Evolutionary conservation across 2,329 filamentous ascomycete species (phyloP).

Genomic region (Colletotrichum costaricense): DNA sequence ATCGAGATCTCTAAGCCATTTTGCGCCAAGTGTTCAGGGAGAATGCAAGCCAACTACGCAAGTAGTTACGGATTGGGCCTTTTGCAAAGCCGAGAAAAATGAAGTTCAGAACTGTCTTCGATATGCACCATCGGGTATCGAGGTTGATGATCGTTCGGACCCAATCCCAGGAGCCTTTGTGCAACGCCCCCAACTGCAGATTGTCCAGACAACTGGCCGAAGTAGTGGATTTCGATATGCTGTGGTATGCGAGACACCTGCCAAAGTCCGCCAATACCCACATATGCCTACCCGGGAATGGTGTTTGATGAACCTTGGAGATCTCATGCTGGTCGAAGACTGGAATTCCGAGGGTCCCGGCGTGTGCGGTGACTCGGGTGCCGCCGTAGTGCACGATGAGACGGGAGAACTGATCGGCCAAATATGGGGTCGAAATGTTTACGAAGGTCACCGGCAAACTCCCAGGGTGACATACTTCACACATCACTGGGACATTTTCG

Average conservation of each 20-base stretch:
- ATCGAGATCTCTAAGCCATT: not conserved
- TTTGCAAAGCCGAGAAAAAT: not conserved
- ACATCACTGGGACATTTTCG: slow-evolving; percentile 5
- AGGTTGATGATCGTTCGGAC: not conserved
- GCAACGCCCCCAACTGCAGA: not conserved
- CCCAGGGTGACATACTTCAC: slow-evolving; percentile 9
- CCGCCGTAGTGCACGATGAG: not conserved
- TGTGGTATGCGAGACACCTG: slow-evolving; percentile 10
- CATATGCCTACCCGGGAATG: slow-evolving; percentile 2
- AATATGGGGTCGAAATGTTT: slow-evolving; percentile 11
- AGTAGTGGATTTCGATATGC: slow-evolving; percentile 1
- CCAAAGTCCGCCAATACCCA: not conserved
- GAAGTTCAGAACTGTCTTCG: not conserved
- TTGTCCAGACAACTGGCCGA: not conserved
- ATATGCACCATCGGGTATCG: not conserved
- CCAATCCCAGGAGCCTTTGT: not conserved
- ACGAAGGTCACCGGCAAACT: not conserved
- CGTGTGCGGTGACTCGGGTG: slow-evolving; percentile 9
- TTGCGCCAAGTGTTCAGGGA: not conserved
- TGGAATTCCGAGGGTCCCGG: slow-evolving; percentile 8
- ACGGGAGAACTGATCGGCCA: not conserved
- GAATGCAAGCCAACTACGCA: not conserved
- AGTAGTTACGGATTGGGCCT: slow-evolving; percentile 12
- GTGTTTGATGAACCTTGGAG: not conserved
- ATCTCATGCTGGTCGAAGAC: not conserved